Evolutionary conservation across 176 grass and related monocot genomes (phyloP), one percentile per base, ranked within the genome.

Genomic region (Carex littledalei): DNA sequence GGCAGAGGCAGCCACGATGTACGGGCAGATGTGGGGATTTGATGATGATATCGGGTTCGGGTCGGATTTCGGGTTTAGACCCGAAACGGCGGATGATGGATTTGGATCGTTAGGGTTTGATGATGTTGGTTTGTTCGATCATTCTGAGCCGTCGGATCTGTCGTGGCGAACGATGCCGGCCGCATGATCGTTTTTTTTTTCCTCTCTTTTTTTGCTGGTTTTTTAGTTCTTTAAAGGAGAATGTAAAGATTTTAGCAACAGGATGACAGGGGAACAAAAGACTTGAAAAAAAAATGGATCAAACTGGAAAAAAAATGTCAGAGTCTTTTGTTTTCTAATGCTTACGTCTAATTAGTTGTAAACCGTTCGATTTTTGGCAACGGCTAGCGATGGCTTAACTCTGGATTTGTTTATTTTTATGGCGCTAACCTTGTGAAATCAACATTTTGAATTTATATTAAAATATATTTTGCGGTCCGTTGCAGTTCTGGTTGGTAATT

Each of bases 21-120:
- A 85, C 39, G 87, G 84, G 0, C 78, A 76, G 50, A 85, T 89
- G 20, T 89, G 87, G 87, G 83, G 77, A 0, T 86, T 89, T 8
- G 87, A 86, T 7, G 87, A 89, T 24, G 87, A 89, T 0, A 66
- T 89, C 60, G 81, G 81, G 12, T 83, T 83, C 14, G 81, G 81
- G 41, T 83, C 81, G 81, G 81, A 83, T 68, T 67, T 83, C 62
- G 80, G 81, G 16, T 68, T 83, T 43, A 67, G 37, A 67, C 63
- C 81, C 62, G 81, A 66, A 16, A 67, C 16, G 11, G 21, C 8
- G 4, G 81, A 83, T 54, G 81, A 83, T 6, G 81, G 34, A 29
- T 55, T 66, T 17, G 39, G 39, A 8, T 12, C 45, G 6, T 7
- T 83, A 12, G 81, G 47, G 62, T 83, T 49, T 83, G 81, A 83